These are phyloP conservation scores for Pseudohalonectria lignicola DNA, from an alignment of 2,329 filamentous ascomycete species.

Conservation along the genomic window DNA sequence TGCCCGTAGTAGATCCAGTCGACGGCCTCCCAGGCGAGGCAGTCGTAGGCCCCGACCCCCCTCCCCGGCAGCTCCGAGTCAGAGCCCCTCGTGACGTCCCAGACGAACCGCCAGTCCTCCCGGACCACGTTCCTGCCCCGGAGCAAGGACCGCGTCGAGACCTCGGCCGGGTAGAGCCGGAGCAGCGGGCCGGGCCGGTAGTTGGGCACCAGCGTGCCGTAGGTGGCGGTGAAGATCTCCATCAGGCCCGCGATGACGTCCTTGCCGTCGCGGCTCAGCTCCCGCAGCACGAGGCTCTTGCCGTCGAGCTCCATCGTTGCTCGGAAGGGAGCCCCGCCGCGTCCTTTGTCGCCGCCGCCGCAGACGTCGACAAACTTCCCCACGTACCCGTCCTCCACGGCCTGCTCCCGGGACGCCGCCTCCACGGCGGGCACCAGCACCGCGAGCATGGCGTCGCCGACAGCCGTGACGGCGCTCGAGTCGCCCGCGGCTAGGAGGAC, in stretches of 20 bases:
- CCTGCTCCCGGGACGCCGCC: constrained; percentile 6
- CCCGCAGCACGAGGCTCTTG: neutral
- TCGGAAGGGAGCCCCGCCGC: constrained; percentile 1
- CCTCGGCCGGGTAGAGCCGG: constrained; percentile 8
- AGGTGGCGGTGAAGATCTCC: constrained; percentile 6
- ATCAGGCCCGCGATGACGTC: constrained; percentile 7
- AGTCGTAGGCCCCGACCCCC: constrained; percentile 7
- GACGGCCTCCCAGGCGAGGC: constrained; percentile 8
- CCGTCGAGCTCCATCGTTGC: constrained; percentile 3
- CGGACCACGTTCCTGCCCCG: constrained; percentile 5
- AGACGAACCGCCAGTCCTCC: constrained; percentile 11
- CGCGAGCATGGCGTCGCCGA: constrained; percentile 8
- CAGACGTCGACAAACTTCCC: constrained; percentile 5
- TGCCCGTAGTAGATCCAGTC: constrained; percentile 13
- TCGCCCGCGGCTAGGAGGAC: constrained; percentile 11
- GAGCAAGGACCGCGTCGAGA: neutral
- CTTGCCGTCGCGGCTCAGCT: constrained; percentile 3
- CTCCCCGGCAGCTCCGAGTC: constrained; percentile 8
- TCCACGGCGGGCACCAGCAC: constrained; percentile 9
- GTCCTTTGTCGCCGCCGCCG: neutral
- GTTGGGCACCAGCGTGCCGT: constrained; percentile 6
- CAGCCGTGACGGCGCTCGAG: constrained; percentile 4
- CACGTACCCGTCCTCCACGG: constrained; percentile 4
- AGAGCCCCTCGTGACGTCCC: constrained; percentile 4
- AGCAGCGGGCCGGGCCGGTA: constrained; percentile 1